Evolutionary conservation across 768 basidiomycete species (phyloP).

Genomic region (Lactarius hengduanensis): DNA sequence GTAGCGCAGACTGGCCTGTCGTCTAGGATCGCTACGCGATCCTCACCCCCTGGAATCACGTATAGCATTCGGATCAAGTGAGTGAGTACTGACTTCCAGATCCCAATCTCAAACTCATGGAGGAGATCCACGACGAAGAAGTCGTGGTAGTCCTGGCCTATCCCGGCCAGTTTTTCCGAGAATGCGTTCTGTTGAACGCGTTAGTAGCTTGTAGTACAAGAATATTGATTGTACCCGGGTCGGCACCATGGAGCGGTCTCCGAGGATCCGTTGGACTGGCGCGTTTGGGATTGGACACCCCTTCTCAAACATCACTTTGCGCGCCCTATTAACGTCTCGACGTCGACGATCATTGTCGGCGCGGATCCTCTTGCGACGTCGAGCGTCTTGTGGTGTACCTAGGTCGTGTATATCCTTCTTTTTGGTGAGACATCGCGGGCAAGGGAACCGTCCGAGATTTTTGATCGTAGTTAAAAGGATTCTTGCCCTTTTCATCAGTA

Average conservation of each 20-base stretch:
- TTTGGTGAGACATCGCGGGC: neutral
- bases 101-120: constrained; percentile 43
- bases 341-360: neutral
- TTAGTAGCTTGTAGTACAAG: neutral
- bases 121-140: too few relatives aligned
- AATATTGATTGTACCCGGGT: neutral
- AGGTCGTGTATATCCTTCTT: neutral
- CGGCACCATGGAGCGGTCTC: neutral
- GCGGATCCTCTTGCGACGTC: neutral
- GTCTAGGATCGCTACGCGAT: neutral
- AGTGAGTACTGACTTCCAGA: constrained; percentile 39
- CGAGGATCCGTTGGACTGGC: neutral
- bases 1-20: too few relatives aligned
- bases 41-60: constrained; percentile 21
- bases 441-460: neutral
- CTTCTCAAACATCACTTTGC: neutral
- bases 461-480: constrained; percentile 28
- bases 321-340: neutral
- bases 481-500: constrained; percentile 20
- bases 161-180: neutral
- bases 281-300: neutral
- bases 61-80: constrained; percentile 40
- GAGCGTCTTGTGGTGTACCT: neutral
- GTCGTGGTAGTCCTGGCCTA: constrained; percentile 12
- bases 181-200: neutral